Evolutionary conservation across 148 eudicot species (phyloP).

Genomic region (Silene latifolia): DNA sequence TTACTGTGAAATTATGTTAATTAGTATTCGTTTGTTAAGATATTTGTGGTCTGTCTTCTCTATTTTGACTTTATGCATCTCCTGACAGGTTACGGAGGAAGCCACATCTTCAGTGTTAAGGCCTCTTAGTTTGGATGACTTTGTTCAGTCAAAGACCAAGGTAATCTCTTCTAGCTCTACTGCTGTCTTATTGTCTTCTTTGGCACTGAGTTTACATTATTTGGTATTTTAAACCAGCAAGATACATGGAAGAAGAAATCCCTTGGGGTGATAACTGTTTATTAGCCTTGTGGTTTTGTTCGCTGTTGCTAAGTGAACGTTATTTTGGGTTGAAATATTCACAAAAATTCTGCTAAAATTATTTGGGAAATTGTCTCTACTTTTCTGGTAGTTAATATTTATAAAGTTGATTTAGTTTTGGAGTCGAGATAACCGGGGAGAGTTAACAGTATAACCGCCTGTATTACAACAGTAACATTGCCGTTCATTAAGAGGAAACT

Average conservation of each 20-base stretch:
- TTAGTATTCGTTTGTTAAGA: too few relatives aligned
- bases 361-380: too few relatives aligned
- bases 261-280: not conserved
- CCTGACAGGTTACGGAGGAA: slow-evolving; percentile 44
- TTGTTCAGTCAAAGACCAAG: slow-evolving; percentile 84
- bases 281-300: not conserved
- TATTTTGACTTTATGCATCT: slow-evolving; percentile 5
- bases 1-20: not conserved
- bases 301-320: too few relatives aligned
- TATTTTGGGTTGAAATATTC: too few relatives aligned
- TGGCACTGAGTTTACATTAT: not conserved
- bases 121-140: slow-evolving; percentile 82
- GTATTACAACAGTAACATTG: not conserved
- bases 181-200: not conserved
- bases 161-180: slow-evolving; percentile 28
- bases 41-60: not conserved
- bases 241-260: not conserved
- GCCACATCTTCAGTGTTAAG: slow-evolving; percentile 45
- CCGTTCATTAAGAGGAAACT: not conserved
- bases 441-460: too few relatives aligned
- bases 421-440: too few relatives aligned
- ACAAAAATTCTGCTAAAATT: too few relatives aligned
- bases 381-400: too few relatives aligned
- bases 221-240: too few relatives aligned
- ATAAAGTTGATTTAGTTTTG: too few relatives aligned